These are phyloP conservation scores for Pseudopyrenochaeta lycopersici DNA, from an alignment of 2,329 filamentous ascomycete species.

Conservation along the genomic window DNA sequence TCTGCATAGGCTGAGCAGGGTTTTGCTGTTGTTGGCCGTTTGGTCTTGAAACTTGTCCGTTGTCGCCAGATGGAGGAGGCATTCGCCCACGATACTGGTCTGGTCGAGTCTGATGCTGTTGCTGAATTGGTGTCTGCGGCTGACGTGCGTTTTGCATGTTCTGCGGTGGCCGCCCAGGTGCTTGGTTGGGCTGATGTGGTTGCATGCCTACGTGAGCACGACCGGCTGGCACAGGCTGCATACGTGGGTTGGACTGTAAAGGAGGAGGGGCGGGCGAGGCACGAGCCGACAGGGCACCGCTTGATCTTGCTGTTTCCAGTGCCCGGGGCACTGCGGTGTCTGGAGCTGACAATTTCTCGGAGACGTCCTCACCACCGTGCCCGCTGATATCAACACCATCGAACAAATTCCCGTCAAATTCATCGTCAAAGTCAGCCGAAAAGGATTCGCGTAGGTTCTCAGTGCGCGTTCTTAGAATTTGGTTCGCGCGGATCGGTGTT, in stretches of 20 bases:
- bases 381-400: slow-evolving; percentile 65
- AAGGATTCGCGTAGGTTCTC: slow-evolving; percentile 46
- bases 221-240: slow-evolving; percentile 33
- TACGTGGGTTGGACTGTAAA: slow-evolving; percentile 30
- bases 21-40: slow-evolving; percentile 29
- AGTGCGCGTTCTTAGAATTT: slow-evolving; percentile 36
- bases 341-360: slow-evolving; percentile 28
- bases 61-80: slow-evolving; percentile 32
- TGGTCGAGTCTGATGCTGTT: slow-evolving; percentile 30
- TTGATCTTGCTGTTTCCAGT: slow-evolving; percentile 21
- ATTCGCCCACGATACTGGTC: slow-evolving; percentile 32
- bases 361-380: slow-evolving; percentile 70
- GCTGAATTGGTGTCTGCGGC: slow-evolving; percentile 36
- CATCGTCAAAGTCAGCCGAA: slow-evolving; percentile 61
- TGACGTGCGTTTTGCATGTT: slow-evolving; percentile 38
- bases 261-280: slow-evolving; percentile 28
- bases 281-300: slow-evolving; percentile 26
- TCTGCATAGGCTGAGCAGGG: slow-evolving; percentile 25
- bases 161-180: slow-evolving; percentile 22
- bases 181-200: slow-evolving; percentile 37
- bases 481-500: slow-evolving; percentile 33
- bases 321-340: slow-evolving; percentile 22
- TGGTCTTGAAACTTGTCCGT: slow-evolving; percentile 25
- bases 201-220: slow-evolving; percentile 33
- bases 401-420: slow-evolving; percentile 63